These are phyloP conservation scores for Penicillium griseofulvum DNA, from an alignment of 2,329 filamentous ascomycete genomes.

Conservation along the genomic window DNA sequence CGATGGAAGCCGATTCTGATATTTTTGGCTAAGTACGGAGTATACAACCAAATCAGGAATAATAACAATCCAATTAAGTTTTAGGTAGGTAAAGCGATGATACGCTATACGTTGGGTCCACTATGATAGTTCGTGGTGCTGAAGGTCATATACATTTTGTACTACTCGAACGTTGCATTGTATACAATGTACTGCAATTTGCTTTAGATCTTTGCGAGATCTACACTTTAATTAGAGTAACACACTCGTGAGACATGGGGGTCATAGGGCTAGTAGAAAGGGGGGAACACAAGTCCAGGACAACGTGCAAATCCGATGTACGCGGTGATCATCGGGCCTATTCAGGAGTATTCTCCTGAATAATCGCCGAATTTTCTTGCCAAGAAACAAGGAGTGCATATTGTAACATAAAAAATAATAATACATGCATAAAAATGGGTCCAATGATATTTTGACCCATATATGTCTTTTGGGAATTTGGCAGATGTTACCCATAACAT, in stretches of 20 bases:
- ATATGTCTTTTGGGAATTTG: not conserved
- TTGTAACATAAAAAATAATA: not conserved
- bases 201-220: not conserved
- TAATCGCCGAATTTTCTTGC: not conserved
- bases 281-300: not conserved
- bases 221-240: not conserved
- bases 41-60: constrained; percentile 2
- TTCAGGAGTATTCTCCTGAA: constrained; percentile 8
- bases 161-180: not conserved
- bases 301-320: not conserved
- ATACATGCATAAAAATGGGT: not conserved
- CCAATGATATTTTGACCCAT: not conserved
- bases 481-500: not conserved
- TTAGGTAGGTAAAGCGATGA: not conserved
- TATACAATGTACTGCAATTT: not conserved
- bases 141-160: constrained; percentile 10
- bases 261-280: not conserved
- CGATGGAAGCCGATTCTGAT: not conserved
- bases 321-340: constrained; percentile 8
- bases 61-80: not conserved
- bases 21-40: not conserved
- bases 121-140: constrained; percentile 16
- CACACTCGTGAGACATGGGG: not conserved
- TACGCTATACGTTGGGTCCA: constrained; percentile 14
- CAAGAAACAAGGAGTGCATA: constrained; percentile 3